Percentiles rank a stretch among this genome's conserved stretches.
Evolutionary conservation across 2,329 filamentous ascomycete species (phyloP).

Genomic region (Ophiosphaerella narmari): DNA sequence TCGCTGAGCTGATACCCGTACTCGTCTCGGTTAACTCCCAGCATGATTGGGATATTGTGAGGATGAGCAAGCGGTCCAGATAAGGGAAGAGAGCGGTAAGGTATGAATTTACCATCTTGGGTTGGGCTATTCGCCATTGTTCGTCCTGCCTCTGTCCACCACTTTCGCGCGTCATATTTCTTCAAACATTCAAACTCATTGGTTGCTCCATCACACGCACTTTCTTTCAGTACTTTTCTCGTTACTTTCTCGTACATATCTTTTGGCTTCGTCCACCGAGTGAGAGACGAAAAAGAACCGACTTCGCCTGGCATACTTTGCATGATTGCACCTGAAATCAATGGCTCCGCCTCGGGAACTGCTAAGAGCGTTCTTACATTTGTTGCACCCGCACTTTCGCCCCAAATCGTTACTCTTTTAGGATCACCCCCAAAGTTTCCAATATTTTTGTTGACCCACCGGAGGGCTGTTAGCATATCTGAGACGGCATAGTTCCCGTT

Average conservation of each 20-base stretch:
- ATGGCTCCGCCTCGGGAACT: not conserved
- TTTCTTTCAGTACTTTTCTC: not conserved
- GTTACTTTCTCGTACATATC: not conserved
- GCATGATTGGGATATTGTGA: not conserved
- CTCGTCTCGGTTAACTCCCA: not conserved
- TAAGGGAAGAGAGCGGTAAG: not conserved
- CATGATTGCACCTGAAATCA: not conserved
- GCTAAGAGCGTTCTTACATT: not conserved
- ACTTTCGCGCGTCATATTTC: not conserved
- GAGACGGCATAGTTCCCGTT: not conserved
- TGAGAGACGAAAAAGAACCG: not conserved
- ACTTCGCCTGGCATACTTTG: not conserved
- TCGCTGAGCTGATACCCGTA: not conserved
- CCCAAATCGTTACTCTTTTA: not conserved
- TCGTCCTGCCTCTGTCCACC: not conserved
- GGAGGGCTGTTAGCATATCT: not conserved
- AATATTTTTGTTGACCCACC: not conserved
- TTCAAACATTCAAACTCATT: not conserved
- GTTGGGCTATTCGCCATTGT: not conserved
- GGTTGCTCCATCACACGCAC: not conserved
- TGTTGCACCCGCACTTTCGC: not conserved
- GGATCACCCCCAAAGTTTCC: not conserved
- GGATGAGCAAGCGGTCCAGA: not conserved
- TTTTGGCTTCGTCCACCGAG: not conserved
- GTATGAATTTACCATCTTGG: not conserved